Evolutionary conservation across 2,329 filamentous ascomycete species (phyloP).

Genomic region (Boeremia exigua): DNA sequence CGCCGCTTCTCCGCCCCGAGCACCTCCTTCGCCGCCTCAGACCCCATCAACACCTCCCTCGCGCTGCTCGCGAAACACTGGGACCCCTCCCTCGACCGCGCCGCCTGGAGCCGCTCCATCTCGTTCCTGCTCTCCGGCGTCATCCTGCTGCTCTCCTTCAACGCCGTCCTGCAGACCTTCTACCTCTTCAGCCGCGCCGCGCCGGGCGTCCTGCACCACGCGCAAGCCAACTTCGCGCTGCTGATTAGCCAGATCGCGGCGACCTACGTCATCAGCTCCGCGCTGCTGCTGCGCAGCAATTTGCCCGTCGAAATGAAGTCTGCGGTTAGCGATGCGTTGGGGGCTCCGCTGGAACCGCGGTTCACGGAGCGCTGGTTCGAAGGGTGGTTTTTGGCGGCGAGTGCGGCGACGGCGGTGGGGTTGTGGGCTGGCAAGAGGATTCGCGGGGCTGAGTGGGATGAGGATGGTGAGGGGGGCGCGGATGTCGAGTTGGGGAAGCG

Average conservation of each 20-base stretch:
- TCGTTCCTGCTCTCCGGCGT: conserved; percentile 83
- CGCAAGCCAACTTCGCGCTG: conserved; percentile 78
- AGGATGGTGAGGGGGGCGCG: conserved; percentile 50
- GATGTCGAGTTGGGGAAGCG: conserved; percentile 76
- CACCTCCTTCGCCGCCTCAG: conserved; percentile 69
- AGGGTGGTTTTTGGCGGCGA: conserved; percentile 78
- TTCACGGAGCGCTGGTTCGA: conserved; percentile 89
- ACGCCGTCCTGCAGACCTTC: conserved; percentile 83
- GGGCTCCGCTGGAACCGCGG: conserved; percentile 73
- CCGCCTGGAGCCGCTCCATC: conserved; percentile 83
- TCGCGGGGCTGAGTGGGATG: conserved; percentile 51
- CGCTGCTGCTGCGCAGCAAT: conserved; percentile 77
- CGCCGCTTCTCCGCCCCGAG: conserved; percentile 62
- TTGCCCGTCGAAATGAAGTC: conserved; percentile 78
- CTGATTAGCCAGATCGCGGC: conserved; percentile 81
- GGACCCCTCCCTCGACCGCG: conserved; percentile 81
- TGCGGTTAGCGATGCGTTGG: conserved; percentile 77
- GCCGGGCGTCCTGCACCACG: conserved; percentile 73
- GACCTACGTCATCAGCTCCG: conserved; percentile 83
- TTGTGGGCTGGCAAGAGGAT: conserved; percentile 74
- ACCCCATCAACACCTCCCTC: conserved; percentile 84
- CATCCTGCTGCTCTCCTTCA: conserved; percentile 81
- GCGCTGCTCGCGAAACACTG: conserved; percentile 82
- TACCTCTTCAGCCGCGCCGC: conserved; percentile 78
- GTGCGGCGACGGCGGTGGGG: conserved; percentile 69